A percentile compares a stretch with the other conserved stretches of the same genome.
Conservation (phyloP, 73 alveolate genomes). For the Uronychia setigera region DNA sequence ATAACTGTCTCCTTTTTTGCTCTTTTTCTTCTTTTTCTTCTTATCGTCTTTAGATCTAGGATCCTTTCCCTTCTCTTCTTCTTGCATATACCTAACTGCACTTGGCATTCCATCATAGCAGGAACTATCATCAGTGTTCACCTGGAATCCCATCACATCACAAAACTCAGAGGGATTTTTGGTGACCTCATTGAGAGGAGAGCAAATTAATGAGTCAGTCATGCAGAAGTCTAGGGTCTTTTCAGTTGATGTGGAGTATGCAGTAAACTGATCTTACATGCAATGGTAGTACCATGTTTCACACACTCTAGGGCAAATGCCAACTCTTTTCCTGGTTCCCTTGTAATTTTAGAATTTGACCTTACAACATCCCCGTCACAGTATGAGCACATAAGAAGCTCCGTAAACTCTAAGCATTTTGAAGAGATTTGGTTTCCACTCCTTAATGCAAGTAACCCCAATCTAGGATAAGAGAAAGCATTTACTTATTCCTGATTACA, state of each 20-base stretch:
- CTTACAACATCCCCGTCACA: not conserved
- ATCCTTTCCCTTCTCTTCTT: not conserved
- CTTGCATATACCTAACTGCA: not conserved
- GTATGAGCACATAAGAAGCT: not conserved
- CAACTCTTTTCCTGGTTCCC: not conserved
- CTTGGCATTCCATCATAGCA: not conserved
- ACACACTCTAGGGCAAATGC: not conserved
- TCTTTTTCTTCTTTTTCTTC: not conserved
- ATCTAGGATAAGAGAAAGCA: not conserved
- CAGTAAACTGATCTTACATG: not conserved
- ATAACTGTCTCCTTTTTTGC: not conserved
- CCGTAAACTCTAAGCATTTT: not conserved
- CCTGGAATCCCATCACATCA: not conserved
- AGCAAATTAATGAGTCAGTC: not conserved
- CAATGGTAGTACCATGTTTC: not conserved
- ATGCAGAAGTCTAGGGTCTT: not conserved
- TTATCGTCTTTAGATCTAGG: not conserved
- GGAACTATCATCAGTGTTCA: not conserved
- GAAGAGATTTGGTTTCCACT: not conserved
- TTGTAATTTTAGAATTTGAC: no score
- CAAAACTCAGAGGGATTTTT: not conserved
- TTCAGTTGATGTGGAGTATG: not conserved
- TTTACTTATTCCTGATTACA: not conserved
- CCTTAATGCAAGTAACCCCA: not conserved
- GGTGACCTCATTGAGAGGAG: not conserved